A percentile compares a stretch with the other conserved stretches of the same genome.
Evolutionary conservation across 805 yeast species (phyloP).

Genomic region (Yarrowia divulgata): DNA sequence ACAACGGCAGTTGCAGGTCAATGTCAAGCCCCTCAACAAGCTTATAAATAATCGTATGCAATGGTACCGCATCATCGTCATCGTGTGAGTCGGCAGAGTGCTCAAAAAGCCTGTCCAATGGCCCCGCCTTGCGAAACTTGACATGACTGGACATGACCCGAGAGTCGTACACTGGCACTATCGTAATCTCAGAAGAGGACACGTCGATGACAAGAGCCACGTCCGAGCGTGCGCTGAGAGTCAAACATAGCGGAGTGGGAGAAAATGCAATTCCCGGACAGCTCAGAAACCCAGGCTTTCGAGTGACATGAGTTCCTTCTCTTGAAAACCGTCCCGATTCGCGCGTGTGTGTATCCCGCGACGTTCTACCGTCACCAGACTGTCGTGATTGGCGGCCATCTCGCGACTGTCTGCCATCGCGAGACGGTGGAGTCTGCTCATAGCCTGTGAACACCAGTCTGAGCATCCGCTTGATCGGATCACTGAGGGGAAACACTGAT

Average conservation of each 20-base stretch:
- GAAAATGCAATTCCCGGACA: slow-evolving; percentile 27
- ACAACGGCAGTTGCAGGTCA: slow-evolving; percentile 17
- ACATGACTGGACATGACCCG: slow-evolving; percentile 23
- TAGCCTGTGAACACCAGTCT: slow-evolving; percentile 24
- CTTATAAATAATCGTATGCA: slow-evolving; percentile 21
- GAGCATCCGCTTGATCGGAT: slow-evolving; percentile 4
- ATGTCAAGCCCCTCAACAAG: slow-evolving; percentile 15
- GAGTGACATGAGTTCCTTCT: background rate
- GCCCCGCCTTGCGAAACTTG: background rate
- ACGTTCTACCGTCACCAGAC: background rate
- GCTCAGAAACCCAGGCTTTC: slow-evolving; percentile 3
- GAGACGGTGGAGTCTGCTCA: background rate
- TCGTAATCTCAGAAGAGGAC: background rate
- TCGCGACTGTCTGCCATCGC: slow-evolving; percentile 11
- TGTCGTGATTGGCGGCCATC: background rate
- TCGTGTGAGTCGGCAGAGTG: slow-evolving; percentile 15
- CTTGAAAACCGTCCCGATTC: slow-evolving; percentile 10
- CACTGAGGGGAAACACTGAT: slow-evolving; percentile 13
- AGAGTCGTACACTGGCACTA: slow-evolving; percentile 23
- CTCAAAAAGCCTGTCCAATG: slow-evolving; percentile 1
- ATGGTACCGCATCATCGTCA: slow-evolving; percentile 28
- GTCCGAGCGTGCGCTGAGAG: slow-evolving; percentile 33
- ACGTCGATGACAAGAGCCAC: slow-evolving; percentile 15
- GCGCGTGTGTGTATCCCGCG: background rate
- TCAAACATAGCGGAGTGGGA: slow-evolving; percentile 17